Evolutionary conservation across 257 asterid species (phyloP).

Genomic region (Vinca minor): DNA sequence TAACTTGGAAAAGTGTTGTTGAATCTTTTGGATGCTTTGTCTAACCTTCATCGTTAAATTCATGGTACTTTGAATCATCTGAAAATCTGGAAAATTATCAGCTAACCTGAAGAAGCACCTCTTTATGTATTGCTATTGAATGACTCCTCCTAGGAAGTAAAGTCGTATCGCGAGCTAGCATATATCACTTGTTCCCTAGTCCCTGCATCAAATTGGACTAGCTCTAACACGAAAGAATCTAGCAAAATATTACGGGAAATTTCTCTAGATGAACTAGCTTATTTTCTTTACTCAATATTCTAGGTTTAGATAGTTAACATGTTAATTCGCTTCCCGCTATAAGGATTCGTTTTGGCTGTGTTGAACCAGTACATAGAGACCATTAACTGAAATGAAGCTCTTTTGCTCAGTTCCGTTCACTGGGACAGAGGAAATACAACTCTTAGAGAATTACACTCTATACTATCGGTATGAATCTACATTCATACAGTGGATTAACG

Average conservation of each 20-base stretch:
- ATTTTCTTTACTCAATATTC: background rate
- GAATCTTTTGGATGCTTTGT: conserved; percentile 4
- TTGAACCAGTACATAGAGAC: background rate
- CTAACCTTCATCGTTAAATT: background rate
- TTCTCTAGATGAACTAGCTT: background rate
- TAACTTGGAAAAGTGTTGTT: background rate
- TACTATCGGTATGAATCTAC: conserved; percentile 1
- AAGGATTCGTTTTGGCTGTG: too few species aligned
- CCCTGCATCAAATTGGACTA: background rate
- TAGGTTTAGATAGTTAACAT: background rate
- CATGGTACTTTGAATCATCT: background rate
- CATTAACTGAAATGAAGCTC: background rate
- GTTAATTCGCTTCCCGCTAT: background rate
- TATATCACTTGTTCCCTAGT: background rate
- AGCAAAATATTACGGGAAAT: background rate
- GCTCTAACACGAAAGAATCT: background rate
- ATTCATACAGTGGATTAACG: background rate
- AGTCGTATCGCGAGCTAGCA: background rate
- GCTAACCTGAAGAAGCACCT: background rate
- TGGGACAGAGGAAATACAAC: too few species aligned
- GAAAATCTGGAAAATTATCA: background rate
- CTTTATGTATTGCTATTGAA: background rate
- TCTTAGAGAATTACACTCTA: background rate
- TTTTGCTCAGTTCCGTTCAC: too few species aligned
- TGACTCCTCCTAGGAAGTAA: background rate